phyloP scores from a whole-genome alignment of 768 basidiomycete genomes.

The Polyporus arcularius region DNA sequence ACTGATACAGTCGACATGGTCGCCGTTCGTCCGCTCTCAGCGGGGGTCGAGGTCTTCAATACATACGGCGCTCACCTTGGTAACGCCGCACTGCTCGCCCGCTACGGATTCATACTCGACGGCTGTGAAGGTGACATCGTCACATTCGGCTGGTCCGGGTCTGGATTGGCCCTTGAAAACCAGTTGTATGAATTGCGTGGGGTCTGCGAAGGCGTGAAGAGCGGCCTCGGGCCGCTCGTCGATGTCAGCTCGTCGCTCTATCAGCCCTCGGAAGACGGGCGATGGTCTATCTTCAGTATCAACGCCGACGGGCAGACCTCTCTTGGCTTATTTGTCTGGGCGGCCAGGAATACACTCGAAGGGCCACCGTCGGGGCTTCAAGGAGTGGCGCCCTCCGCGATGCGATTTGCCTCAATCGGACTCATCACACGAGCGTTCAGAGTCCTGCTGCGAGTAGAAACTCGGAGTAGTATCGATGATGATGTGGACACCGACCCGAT shows the following conservation, averaged over 20 bases:
- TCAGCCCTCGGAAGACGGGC: not conserved
- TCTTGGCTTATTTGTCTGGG: conserved; percentile 24
- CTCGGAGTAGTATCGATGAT: not conserved
- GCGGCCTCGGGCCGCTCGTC: not conserved
- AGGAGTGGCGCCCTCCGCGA: not conserved
- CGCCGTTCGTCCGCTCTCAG: conserved; percentile 28
- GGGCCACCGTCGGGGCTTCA: not conserved
- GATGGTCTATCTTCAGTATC: conserved; percentile 7
- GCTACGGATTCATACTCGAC: conserved; percentile 45
- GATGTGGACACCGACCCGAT: not conserved
- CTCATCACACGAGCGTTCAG: not conserved
- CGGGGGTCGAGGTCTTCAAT: conserved; percentile 41
- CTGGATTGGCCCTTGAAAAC: conserved; percentile 2
- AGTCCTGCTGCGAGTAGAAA: too few relatives aligned
- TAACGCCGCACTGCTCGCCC: conserved; percentile 40
- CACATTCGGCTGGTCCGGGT: conserved; percentile 20
- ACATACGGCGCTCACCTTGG: conserved; percentile 38
- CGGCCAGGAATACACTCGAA: conserved; percentile 10
- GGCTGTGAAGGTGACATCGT: conserved; percentile 37
- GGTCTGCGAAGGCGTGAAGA: not conserved
- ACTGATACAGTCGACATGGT: conserved; percentile 44
- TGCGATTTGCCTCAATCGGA: not conserved
- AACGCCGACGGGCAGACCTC: conserved; percentile 28
- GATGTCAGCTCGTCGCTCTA: conserved; percentile 11
- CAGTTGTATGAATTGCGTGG: not conserved